Evolutionary conservation across 208 protist genomes (phyloP).

Genomic region (Vickermania ingenoplastis): DNA sequence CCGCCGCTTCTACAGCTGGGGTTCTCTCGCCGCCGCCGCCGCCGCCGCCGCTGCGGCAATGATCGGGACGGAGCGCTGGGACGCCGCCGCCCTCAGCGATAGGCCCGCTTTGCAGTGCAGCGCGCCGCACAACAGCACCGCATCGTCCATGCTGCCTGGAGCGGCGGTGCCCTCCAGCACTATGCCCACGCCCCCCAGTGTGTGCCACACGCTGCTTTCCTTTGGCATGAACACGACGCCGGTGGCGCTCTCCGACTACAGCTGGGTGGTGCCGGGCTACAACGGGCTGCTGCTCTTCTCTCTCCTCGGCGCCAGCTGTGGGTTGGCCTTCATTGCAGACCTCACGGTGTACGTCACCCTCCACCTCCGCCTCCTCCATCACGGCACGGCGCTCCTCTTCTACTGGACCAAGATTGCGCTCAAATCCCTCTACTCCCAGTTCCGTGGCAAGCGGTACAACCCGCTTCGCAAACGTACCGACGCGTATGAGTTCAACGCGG

Average conservation of each 20-base stretch:
- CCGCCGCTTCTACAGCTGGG: background rate
- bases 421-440: constrained; percentile 66
- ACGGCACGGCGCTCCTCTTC: constrained; percentile 63
- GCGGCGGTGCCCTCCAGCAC: no score
- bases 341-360: constrained; percentile 69
- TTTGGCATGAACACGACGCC: background rate
- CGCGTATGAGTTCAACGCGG: constrained; percentile 73
- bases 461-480: constrained; percentile 88
- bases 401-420: constrained; percentile 35
- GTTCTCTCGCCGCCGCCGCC: background rate
- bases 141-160: no score
- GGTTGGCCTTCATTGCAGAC: constrained; percentile 64
- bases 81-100: background rate
- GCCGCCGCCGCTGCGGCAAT: background rate
- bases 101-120: background rate
- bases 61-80: background rate
- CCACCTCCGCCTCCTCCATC: constrained; percentile 74
- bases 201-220: no score
- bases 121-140: no score
- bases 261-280: constrained; percentile 50
- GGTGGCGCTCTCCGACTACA: constrained; percentile 25
- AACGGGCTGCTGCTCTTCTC: constrained; percentile 44
- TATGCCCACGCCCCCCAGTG: no score
- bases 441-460: constrained; percentile 89
- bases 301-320: constrained; percentile 70